These are phyloP conservation scores for Blumeria graminis DNA, from an alignment of 2,329 filamentous ascomycete genomes.

Conservation along the genomic window DNA sequence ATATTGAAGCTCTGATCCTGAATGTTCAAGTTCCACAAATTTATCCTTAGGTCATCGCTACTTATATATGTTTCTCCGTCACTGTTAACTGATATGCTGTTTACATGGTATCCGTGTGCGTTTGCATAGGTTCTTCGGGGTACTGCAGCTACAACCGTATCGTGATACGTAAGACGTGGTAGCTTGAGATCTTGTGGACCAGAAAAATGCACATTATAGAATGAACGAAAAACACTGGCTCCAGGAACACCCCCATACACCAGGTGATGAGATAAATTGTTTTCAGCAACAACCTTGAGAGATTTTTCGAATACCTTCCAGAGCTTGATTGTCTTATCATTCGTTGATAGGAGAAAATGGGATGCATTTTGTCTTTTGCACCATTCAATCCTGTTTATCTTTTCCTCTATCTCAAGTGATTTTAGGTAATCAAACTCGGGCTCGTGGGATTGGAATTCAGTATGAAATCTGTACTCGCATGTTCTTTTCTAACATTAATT, in stretches of 20 bases:
- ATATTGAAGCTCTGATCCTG: constrained; percentile 99
- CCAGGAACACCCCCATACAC: constrained; percentile 51
- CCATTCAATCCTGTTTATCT: constrained; percentile 99
- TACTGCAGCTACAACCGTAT: constrained; percentile 91
- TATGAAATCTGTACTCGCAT: constrained; percentile 99
- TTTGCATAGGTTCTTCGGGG: constrained; percentile 93
- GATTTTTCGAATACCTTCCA: constrained; percentile 99
- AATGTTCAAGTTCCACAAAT: constrained; percentile 97
- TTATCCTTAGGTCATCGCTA: constrained; percentile 92
- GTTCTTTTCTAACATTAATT: constrained; percentile 64
- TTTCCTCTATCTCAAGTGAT: constrained; percentile 97
- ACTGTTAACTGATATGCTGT: constrained; percentile 99
- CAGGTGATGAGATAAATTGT: constrained; percentile 87
- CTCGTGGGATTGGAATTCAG: constrained; percentile 98
- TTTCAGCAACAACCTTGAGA: constrained; percentile 94
- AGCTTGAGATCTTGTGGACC: constrained; percentile 69
- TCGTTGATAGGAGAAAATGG: constrained; percentile 92
- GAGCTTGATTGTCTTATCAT: constrained; percentile 99
- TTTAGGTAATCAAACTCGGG: constrained; percentile 99
- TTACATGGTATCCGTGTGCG: constrained; percentile 97
- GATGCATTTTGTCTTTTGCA: constrained; percentile 94
- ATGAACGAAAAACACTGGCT: constrained; percentile 51
- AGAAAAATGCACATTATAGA: constrained; percentile 52
- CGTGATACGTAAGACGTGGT: constrained; percentile 87
- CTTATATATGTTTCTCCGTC: constrained; percentile 98